phyloP scores from a whole-genome alignment of 2,329 filamentous ascomycete species.

The Cryphonectria carpinicola region DNA sequence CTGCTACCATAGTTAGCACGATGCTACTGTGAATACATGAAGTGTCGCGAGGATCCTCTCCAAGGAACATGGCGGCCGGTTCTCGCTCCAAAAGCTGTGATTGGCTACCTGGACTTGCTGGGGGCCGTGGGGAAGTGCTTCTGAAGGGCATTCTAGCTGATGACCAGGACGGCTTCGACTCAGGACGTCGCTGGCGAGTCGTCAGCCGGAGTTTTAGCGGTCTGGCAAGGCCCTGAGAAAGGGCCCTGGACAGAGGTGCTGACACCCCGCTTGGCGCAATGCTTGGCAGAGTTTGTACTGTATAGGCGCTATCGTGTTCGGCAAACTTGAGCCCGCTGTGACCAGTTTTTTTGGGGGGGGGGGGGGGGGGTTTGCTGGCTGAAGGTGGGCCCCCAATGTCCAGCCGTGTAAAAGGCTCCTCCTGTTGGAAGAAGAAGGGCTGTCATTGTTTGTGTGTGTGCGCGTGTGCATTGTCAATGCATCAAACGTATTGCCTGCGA shows the following conservation, averaged over 20 bases:
- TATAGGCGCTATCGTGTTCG: neutral
- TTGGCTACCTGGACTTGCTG: slow-evolving; percentile 7
- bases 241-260: slow-evolving; percentile 3
- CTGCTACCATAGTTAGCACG: slow-evolving; percentile 2
- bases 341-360: neutral
- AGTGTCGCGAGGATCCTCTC: slow-evolving; percentile 10
- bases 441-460: neutral
- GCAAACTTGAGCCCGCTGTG: neutral
- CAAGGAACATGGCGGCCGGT: slow-evolving; percentile 11
- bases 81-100: slow-evolving; percentile 13
- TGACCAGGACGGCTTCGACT: slow-evolving; percentile 10
- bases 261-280: slow-evolving; percentile 1
- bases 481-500: neutral
- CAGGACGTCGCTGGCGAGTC: neutral
- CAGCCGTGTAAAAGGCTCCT: neutral
- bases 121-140: neutral
- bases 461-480: neutral
- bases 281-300: slow-evolving; percentile 1
- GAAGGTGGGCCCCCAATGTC: neutral
- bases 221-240: neutral
- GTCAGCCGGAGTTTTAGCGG: neutral
- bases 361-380: neutral
- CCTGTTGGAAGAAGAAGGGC: neutral
- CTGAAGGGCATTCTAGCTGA: neutral
- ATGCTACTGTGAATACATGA: too few species aligned